Base-by-base conservation (phyloP, 2,329 filamentous ascomycete species). In the Diaporthe eres region DNA sequence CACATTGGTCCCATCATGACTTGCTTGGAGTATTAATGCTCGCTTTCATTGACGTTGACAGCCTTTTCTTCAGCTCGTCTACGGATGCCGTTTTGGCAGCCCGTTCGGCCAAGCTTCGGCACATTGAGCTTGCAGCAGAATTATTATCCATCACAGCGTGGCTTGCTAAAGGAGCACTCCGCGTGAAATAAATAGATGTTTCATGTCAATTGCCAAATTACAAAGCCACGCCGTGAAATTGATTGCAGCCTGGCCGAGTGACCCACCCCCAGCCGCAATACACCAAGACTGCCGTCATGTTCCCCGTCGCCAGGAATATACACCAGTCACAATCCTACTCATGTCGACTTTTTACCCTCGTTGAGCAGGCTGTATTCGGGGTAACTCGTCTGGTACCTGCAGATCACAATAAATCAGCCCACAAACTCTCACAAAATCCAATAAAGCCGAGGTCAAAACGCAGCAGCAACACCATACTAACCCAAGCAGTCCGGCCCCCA, bases 401-500 rank as follows among this genome's bases (percentile, higher is more conserved):
- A 39, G 31, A 53, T 25, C 37, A 49, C 13, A 25, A 12, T 37
- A 6, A 22, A 28, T 44, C 55, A 57, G 57, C 25, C 53, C 53
- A 47, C 10, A 12, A 13, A 34, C 17, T 44, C 44, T 17, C 15
- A 22, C n/a, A 28, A 12, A 34, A 31, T 8, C 53, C 8, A 12
- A 31, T 31, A 7, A 42, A 13, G 28, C 57, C 71, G 28, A 60
- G 58, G 17, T 42, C 9, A 34, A 15, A 44, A 4, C 6, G 28
- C 37, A 31, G 2, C 19, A 6, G 2, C 12, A 22, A 22, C 7
- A 15, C 9, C 0, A 65, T 31, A 75, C 75, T 75, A 44, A 76
- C 75, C 72, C 75, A 22, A 76, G 72, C 4, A 76, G 42, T 17
- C 72, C 60, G 0, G 67, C 72, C n/a, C 67, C 75, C 17, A 76